Conservation (phyloP, 805 yeast genomes). For the Teunomyces funiuensis region DNA sequence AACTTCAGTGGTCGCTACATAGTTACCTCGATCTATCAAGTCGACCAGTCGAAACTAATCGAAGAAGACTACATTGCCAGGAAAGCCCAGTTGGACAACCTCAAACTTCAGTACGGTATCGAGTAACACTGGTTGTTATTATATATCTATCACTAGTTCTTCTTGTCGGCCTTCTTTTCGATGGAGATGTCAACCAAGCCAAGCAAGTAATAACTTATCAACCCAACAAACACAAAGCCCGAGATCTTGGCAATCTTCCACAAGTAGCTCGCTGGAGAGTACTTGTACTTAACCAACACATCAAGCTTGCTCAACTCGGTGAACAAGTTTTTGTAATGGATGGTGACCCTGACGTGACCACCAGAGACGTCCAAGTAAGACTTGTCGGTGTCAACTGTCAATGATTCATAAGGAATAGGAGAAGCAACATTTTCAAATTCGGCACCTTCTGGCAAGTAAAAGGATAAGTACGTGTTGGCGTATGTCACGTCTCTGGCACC, state of each 20-base stretch:
- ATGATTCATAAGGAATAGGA: conserved; percentile 46
- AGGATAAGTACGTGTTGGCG: conserved; percentile 54
- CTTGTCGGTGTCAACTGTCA: conserved; percentile 36
- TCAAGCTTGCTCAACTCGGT: conserved; percentile 64
- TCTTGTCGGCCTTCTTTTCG: conserved; percentile 9
- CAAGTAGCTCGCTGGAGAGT: conserved; percentile 50
- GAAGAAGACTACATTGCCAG: conserved; percentile 25
- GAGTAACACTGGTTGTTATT: background rate
- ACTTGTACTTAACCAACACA: conserved; percentile 62
- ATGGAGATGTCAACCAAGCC: conserved; percentile 36
- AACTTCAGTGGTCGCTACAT: conserved; percentile 59
- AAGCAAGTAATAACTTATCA: conserved; percentile 52
- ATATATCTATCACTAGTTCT: conserved; percentile 2
- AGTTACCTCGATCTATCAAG: conserved; percentile 48
- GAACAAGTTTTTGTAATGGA: conserved; percentile 59
- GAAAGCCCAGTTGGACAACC: conserved; percentile 27
- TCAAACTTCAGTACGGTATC: conserved; percentile 14
- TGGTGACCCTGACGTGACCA: conserved; percentile 76
- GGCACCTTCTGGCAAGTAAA: conserved; percentile 89
- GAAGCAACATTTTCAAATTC: conserved; percentile 53
- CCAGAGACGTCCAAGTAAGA: conserved; percentile 71
- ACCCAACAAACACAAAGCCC: conserved; percentile 57
- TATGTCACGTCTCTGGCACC: conserved; percentile 73
- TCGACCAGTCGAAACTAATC: conserved; percentile 36
- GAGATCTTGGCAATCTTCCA: conserved; percentile 69